Evolutionary conservation across 108 stramenopile species (phyloP), one percentile per base, ranked within the genome.

Genomic region (Thalassiosira profunda): DNA sequence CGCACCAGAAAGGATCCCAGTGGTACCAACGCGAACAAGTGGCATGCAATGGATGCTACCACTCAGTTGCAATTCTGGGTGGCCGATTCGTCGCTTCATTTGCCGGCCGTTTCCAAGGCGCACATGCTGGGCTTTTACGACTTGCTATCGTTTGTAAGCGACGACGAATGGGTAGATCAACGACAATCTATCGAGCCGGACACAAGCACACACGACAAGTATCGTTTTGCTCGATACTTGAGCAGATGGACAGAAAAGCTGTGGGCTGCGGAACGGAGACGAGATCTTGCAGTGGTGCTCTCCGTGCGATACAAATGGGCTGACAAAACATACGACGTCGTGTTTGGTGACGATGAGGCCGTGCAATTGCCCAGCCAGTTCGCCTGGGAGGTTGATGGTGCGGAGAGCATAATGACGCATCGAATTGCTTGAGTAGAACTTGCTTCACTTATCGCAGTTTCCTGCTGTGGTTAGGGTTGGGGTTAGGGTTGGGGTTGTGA

Each of bases 11-110:
- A 60, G 20, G 30, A 56, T 11, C 31, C 7, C 4, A 15, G 36
- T 14, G 38, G 43, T 26, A 43, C 28, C 11, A 38, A 17, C 6
- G 49, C 25, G 12, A 47, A 46, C 45, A 28, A 71, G 15, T 37
- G 28, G 15, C 55, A 47, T 20, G 23, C 81, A 0, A 68, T 85
- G 76, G 85, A 91, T 76, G 90, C 82, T 36, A 87, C 89, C 9
- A 72, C 73, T 15, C 92, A 85, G 43, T 65, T 94, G 26, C 92
- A 91, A 56, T 94, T 94, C 47, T 91, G 89, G 89, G 81, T 86
- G 0, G 34, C 45, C 5, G 48, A 86, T 38, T 78, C 84, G 0
- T 58, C 58, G 15, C 61, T 94, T 23, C 56, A 21, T 10, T 58
- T 94, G 49, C 79, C 89, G 4, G 76, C 70, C 12, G 59, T 57